Evolutionary conservation across 352 stramenopile genomes (phyloP), one percentile per base, ranked within the genome.

Genomic region (Phytophthora rubi): DNA sequence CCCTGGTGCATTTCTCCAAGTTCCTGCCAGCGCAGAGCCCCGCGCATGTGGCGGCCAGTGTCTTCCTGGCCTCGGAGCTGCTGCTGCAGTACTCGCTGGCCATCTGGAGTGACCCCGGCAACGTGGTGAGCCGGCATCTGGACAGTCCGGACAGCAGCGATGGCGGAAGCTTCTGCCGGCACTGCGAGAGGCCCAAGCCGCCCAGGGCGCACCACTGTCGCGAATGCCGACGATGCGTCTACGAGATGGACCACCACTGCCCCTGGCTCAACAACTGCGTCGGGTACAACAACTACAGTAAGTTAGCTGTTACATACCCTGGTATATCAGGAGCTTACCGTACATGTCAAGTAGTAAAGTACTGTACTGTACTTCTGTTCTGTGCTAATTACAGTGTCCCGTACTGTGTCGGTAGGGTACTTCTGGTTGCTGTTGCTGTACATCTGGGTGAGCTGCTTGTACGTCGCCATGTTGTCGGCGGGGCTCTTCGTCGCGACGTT

Each of bases 201-300:
- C 54, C 39, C 10, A 69, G 77, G 23, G 81, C 82, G 23, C 82
- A 92, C 59, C 83, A 92, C 56, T 92, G 83, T 74, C 82, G 80
- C 32, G 80, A 98, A 33, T 98, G 94, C 80, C 80, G 88, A 56
- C 70, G 85, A 60, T 98, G 94, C 59, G 89, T 98, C 33, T 90
- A 97, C 64, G 96, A 98, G 77, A 98, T 99, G 95, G 97, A 99
- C 80, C 97, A 99, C 91, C 95, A 99, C 73, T 98, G 97, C 71
- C 95, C 95, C 8, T 99, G 96, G 96, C 86, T 99, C 18, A 99
- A 99, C 81, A 99, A 99, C 82, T 99, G 96, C 72, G 91, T 99
- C 28, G 97, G 96, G 39, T 96, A 98, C 71, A 85, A 92, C 66
- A 99, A 99, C 83, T 97, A 99, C 84, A 51, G 80, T 88, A 66